Evolutionary conservation across 306 rosid species (phyloP).

Genomic region (Casuarina cunninghamiana): DNA sequence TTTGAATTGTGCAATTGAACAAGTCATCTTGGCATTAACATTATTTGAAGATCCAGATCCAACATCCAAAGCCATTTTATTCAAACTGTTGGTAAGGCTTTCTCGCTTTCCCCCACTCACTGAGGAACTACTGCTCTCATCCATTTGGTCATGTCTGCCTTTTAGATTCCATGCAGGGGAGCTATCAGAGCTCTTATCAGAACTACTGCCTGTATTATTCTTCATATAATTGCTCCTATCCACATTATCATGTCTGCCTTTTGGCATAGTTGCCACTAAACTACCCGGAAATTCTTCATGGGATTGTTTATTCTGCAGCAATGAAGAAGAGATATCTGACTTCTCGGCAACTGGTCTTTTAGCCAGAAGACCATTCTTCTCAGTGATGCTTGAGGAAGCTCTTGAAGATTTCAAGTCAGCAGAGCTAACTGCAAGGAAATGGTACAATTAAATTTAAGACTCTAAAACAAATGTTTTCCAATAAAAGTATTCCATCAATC

Average conservation of each 20-base stretch:
- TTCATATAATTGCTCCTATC: slow-evolving; percentile 29
- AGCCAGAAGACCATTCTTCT: slow-evolving; percentile 32
- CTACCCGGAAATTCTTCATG: slow-evolving; percentile 35
- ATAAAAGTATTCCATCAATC: not conserved
- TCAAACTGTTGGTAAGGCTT: slow-evolving; percentile 47
- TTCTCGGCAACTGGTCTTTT: slow-evolving; percentile 42
- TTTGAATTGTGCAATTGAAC: slow-evolving; percentile 47
- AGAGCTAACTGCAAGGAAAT: slow-evolving; percentile 46
- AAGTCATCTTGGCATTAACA: slow-evolving; percentile 39
- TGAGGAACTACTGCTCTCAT: slow-evolving; percentile 44
- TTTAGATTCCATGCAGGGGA: slow-evolving; percentile 44
- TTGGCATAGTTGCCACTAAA: slow-evolving; percentile 11
- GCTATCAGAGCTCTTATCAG: slow-evolving; percentile 40
- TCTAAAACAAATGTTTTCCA: not conserved
- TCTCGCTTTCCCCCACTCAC: slow-evolving; percentile 43
- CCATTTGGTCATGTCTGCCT: slow-evolving; percentile 34
- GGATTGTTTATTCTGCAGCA: slow-evolving; percentile 28
- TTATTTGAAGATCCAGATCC: slow-evolving; percentile 53
- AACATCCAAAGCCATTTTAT: slow-evolving; percentile 39
- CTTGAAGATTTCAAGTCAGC: slow-evolving; percentile 40
- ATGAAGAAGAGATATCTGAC: slow-evolving; percentile 39
- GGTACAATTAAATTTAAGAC: not conserved
- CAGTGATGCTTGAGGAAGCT: slow-evolving; percentile 36
- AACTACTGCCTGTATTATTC: slow-evolving; percentile 32
- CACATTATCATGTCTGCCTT: slow-evolving; percentile 13